Percentiles rank a stretch among this genome's conserved stretches.
phyloP scores from a whole-genome alignment of 2,329 filamentous ascomycete genomes.

The Dendryphion nanum region DNA sequence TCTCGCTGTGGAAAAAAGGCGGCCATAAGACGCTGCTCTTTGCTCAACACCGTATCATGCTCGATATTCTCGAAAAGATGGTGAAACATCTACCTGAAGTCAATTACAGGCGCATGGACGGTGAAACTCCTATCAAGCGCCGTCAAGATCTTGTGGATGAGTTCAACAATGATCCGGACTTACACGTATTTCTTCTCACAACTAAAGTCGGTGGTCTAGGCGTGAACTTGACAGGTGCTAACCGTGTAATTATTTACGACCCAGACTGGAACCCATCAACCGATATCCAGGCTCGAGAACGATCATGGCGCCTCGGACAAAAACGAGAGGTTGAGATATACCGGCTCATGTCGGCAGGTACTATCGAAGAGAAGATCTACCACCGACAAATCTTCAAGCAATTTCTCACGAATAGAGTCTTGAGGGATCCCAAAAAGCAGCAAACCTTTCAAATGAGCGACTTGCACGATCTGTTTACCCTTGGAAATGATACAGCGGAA shows the following conservation, averaged over 20 bases:
- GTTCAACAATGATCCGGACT: constrained; percentile 77
- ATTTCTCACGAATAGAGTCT: constrained; percentile 92
- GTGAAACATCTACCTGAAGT: constrained; percentile 66
- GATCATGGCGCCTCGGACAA: constrained; percentile 93
- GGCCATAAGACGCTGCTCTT: constrained; percentile 94
- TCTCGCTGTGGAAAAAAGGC: constrained; percentile 86
- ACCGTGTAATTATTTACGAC: constrained; percentile 96
- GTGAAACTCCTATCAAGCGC: constrained; percentile 80
- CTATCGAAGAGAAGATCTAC: constrained; percentile 99
- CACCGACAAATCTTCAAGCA: constrained; percentile 99
- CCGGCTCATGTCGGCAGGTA: constrained; percentile 95
- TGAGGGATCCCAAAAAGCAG: constrained; percentile 90
- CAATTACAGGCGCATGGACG: constrained; percentile 88
- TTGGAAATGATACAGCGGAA: constrained; percentile 62
- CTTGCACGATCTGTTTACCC: constrained; percentile 85
- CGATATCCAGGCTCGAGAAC: constrained; percentile 89
- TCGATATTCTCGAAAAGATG: constrained; percentile 88
- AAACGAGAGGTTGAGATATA: constrained; percentile 95
- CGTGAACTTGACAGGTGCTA: constrained; percentile 90
- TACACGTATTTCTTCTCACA: constrained; percentile 89
- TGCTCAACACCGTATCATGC: constrained; percentile 90
- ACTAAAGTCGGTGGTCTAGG: constrained; percentile 94
- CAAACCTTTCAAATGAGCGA: constrained; percentile 89
- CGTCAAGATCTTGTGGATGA: constrained; percentile 88
- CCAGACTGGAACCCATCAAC: constrained; percentile 99